Evolutionary conservation across 306 rosid genomes (phyloP).

Genomic region (Vicia sativa): DNA sequence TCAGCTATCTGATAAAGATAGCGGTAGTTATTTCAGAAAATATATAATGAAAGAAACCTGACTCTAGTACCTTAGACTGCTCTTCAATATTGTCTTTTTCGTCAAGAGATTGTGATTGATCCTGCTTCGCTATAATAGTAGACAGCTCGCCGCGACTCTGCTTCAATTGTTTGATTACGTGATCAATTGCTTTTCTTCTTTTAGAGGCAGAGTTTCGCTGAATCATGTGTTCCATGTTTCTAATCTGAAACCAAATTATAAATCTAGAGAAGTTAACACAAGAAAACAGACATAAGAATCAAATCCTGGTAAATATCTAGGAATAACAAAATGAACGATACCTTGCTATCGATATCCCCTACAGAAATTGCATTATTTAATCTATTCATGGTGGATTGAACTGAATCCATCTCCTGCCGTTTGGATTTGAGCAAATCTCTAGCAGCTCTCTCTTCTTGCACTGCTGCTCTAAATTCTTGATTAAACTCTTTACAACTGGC

Average conservation of each 20-base stretch:
- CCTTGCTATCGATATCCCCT: conserved; percentile 71
- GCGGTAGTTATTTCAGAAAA: background rate
- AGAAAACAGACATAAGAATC: conserved; percentile 25
- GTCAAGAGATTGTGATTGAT: conserved; percentile 58
- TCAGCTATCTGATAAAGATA: conserved; percentile 5
- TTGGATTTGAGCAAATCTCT: conserved; percentile 63
- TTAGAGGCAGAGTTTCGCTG: conserved; percentile 79
- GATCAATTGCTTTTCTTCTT: conserved; percentile 79
- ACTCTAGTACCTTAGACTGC: conserved; percentile 54
- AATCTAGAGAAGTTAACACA: conserved; percentile 24
- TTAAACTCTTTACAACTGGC: conserved; percentile 50
- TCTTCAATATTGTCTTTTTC: conserved; percentile 67
- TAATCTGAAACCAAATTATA: conserved; percentile 55
- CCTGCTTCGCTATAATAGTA: conserved; percentile 58
- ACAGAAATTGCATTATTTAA: conserved; percentile 70
- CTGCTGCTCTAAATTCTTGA: conserved; percentile 56
- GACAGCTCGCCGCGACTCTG: conserved; percentile 73
- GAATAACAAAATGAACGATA: conserved; percentile 37
- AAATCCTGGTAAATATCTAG: conserved; percentile 17
- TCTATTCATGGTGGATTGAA: conserved; percentile 58
- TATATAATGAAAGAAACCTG: conserved; percentile 17
- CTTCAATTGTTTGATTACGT: conserved; percentile 75
- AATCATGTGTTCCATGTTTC: conserved; percentile 70
- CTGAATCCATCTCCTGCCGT: conserved; percentile 74
- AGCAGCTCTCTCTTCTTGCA: conserved; percentile 59